Conservation (phyloP, 176 grass and related monocot species). For the Poa pratensis region DNA sequence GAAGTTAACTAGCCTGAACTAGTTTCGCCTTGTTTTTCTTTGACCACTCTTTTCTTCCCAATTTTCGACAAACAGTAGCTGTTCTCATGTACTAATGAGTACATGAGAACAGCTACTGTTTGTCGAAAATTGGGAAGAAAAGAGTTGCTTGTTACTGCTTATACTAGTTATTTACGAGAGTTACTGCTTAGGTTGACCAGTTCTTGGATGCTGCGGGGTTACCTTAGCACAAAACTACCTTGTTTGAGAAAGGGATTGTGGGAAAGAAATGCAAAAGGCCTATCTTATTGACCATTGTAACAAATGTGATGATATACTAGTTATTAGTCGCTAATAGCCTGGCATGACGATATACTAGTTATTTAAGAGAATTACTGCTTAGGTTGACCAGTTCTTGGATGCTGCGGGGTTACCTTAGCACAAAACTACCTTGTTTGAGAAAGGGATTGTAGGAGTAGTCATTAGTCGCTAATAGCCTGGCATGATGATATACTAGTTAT, state of each 20-base stretch:
- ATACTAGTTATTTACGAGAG: constrained; percentile 8
- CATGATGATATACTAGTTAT: constrained; percentile 11
- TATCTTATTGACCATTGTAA: neutral
- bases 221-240: neutral
- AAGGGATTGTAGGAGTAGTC: neutral
- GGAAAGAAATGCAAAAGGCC: neutral
- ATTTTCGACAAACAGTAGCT: neutral
- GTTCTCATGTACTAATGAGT: neutral
- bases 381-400: constrained; percentile 2
- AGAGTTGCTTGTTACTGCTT: neutral
- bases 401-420: neutral
- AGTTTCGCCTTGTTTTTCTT: neutral
- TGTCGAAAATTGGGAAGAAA: neutral
- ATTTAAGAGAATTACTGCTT: neutral
- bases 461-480: neutral
- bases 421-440: constrained; percentile 4
- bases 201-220: neutral
- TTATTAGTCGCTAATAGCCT: neutral
- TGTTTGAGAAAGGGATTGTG: neutral
- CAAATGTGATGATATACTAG: neutral
- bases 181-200: neutral
- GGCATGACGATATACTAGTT: neutral
- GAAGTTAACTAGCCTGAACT: neutral
- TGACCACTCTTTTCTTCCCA: neutral
- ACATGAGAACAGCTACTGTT: neutral